Evolutionary conservation across 805 yeast species (phyloP).

Genomic region (Monosporozyma aquatica): DNA sequence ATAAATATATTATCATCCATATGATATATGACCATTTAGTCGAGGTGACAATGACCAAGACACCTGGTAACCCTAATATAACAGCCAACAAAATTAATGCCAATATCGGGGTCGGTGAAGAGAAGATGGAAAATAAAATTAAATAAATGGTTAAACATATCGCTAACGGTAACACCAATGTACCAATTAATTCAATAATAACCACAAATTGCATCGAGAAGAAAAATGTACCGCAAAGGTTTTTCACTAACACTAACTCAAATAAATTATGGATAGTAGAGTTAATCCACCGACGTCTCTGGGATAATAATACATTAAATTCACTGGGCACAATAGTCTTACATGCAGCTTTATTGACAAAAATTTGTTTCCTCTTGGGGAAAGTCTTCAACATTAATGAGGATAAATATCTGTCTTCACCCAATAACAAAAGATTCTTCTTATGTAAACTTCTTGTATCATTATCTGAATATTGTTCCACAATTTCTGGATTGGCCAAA

Average conservation of each 20-base stretch:
- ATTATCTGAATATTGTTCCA: slow-evolving; percentile 82
- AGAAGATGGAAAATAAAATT: slow-evolving; percentile 56
- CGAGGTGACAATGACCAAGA: slow-evolving; percentile 72
- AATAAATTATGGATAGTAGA: slow-evolving; percentile 88
- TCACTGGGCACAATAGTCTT: slow-evolving; percentile 83
- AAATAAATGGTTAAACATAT: slow-evolving; percentile 76
- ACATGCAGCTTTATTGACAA: slow-evolving; percentile 86
- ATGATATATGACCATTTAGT: slow-evolving; percentile 60
- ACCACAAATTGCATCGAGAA: slow-evolving; percentile 92
- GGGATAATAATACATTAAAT: slow-evolving; percentile 73
- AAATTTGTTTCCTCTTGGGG: slow-evolving; percentile 80
- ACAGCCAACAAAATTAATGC: slow-evolving; percentile 68
- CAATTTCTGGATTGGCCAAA: slow-evolving; percentile 86
- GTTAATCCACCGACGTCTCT: slow-evolving; percentile 94
- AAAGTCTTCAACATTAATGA: slow-evolving; percentile 81
- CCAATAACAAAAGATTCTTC: slow-evolving; percentile 74
- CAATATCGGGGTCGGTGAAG: slow-evolving; percentile 66
- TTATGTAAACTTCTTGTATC: slow-evolving; percentile 75
- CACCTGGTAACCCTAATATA: slow-evolving; percentile 79
- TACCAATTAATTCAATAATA: slow-evolving; percentile 74
- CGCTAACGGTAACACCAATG: slow-evolving; percentile 83
- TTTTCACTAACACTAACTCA: slow-evolving; percentile 77
- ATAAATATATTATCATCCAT: slow-evolving; percentile 71
- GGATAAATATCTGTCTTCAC: slow-evolving; percentile 83
- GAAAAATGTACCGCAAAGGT: slow-evolving; percentile 89